Evolutionary conservation across 768 basidiomycete genomes (phyloP), one percentile per base, ranked within the genome.

Genomic region (Xerocomellus amylosporus): DNA sequence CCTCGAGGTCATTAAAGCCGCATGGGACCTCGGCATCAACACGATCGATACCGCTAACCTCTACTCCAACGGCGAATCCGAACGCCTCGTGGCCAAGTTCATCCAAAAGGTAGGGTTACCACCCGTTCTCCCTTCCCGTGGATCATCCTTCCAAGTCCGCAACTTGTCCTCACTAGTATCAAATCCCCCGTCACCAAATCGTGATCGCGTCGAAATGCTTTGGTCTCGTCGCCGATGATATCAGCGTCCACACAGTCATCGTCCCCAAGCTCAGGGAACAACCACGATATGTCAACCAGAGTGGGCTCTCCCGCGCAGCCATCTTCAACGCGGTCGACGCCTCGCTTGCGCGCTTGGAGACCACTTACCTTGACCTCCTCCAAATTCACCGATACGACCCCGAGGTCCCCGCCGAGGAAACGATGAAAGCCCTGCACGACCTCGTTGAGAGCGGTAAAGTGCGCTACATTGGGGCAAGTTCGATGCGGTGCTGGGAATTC

Each of bases 361-460:
- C 74, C 3, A 24, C 70, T 17, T 73, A 74, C 56, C 52, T 75
- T 42, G 75, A 75, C 45, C 63, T 76, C 8, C 67, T 81, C 38
- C 79, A 80, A 54, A 74, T 79, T 34, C 80, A 81, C 43, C 61
- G 72, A 15, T 77, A 70, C 39, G 79, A 79, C 51, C 36, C 59
- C 7, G 53, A 56, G 0, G 71, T 74, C 1, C 68, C 79, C 8
- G 53, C 69, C 0, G 74, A 74, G 46, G 79, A 80, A 62, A 81
- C 73, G 0, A 80, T 80, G 79, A 74, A 75, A 45, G 79, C 78
- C 1, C 65, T 81, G 6, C 75, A 80, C 51, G 80, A 80, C 56
- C 73, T 81, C 20, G 74, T 81, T 0, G 62, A 77, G 55, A 68
- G 63, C 19, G 77, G 79, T 15, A 77, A 79, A 58, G 80, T 79